Conservation (phyloP, 768 basidiomycete species). For the Pleurotus tuoliensis region DNA sequence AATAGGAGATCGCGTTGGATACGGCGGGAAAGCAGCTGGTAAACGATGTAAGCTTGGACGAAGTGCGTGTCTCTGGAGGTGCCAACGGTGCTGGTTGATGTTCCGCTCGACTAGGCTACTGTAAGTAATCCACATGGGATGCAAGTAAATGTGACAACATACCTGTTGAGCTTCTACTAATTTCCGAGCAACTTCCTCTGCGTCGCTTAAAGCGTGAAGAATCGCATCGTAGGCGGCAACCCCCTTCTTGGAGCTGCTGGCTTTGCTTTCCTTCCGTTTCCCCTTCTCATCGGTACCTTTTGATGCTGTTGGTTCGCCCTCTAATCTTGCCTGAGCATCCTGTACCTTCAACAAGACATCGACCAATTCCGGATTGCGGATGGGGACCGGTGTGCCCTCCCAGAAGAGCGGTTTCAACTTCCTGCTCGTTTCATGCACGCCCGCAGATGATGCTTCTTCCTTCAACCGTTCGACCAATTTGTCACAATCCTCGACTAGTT, state of each 20-base stretch:
- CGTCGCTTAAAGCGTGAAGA: slow-evolving; percentile 82
- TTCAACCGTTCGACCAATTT: slow-evolving; percentile 48
- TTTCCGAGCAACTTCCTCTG: slow-evolving; percentile 79
- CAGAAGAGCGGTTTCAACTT: slow-evolving; percentile 62
- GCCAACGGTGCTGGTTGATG: slow-evolving; percentile 29
- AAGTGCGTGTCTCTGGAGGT: slow-evolving; percentile 71
- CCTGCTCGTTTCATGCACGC: slow-evolving; percentile 39
- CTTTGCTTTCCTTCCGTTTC: slow-evolving; percentile 20
- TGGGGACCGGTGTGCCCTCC: slow-evolving; percentile 81
- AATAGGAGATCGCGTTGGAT: slow-evolving; percentile 87
- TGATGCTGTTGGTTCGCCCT: slow-evolving; percentile 26
- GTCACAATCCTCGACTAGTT: slow-evolving; percentile 64
- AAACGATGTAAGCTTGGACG: slow-evolving; percentile 82
- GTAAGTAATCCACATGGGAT: background rate
- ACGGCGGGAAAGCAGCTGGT: slow-evolving; percentile 82
- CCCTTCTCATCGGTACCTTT: slow-evolving; percentile 19
- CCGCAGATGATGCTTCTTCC: slow-evolving; percentile 32
- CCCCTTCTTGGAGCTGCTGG: slow-evolving; percentile 58
- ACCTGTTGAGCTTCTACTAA: slow-evolving; percentile 86
- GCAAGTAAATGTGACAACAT: slow-evolving; percentile 6
- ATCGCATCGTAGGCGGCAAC: slow-evolving; percentile 88
- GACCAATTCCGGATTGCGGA: slow-evolving; percentile 89
- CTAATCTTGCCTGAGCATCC: slow-evolving; percentile 63
- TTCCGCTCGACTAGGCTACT: slow-evolving; percentile 31
- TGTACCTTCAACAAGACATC: slow-evolving; percentile 83